Base-by-base conservation (phyloP, 2,329 filamentous ascomycete species). In the Cryphonectria nitschkei region DNA sequence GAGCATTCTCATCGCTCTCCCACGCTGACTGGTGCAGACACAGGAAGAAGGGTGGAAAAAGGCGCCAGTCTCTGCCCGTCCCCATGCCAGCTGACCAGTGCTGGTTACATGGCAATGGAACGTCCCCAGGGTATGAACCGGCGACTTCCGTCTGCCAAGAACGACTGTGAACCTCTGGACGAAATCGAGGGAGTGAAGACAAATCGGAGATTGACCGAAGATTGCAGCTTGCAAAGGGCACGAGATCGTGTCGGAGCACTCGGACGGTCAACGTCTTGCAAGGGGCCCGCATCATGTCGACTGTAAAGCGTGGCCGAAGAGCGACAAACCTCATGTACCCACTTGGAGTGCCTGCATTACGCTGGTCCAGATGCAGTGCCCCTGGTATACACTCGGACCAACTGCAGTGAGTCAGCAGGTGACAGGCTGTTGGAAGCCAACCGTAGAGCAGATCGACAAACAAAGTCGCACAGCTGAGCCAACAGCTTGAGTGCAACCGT, bases 391-490 rank as follows among this genome's bases (percentile, higher is more conserved):
- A 61, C 46, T 50, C 46, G 46, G 58, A 61, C 16, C 32, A 61
- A 19, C 32, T 61, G 58, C 34, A 34, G 58, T 61, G 58, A 39
- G 32, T 61, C 58, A 61, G 58, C 58, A 61, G 34, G 58, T 61
- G 34, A 37, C 32, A 39, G 58, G 58, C 9, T 39, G 34, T 19
- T 61, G 58, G 32, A 14, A n/a, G 34, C 58, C 9, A n/a, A 22
- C 58, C 34, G 2, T 19, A n/a, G 58, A 22, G 32, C 34, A 58
- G 54, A 61, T 39, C 58, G 19, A 61, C 32, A 34, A 9, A 26
- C 7, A 61, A 26, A 34, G n/a, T 22, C 34, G 32, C 7, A 39
- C 58, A 37, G 22, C 34, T 9, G 16, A 61, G 4, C 34, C 34
- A 22, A 61, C 16, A 34, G 58, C 19, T 37, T 39, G 58, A 22